Conservation (phyloP, 176 grass and related monocot genomes). For the Aegilops speltoides region DNA sequence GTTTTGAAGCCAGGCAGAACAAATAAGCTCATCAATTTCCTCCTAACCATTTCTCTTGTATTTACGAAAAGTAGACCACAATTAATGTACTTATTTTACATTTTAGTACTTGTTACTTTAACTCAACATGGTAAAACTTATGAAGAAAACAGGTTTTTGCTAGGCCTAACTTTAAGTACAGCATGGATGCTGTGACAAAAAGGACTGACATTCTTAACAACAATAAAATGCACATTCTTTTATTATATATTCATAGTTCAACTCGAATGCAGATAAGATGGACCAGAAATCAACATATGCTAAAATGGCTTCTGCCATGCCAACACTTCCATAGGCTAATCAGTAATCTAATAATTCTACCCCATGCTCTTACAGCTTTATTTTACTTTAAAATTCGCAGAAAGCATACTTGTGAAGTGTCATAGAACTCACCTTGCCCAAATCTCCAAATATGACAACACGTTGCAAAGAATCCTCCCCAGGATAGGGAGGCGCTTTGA, state of each 20-base stretch:
- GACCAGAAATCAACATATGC: neutral
- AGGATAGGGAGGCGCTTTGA: slow-evolving; percentile 83
- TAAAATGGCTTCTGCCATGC: neutral
- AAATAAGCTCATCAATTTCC: neutral
- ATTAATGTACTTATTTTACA: neutral
- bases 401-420: neutral
- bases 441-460: slow-evolving; percentile 85
- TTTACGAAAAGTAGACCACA: neutral
- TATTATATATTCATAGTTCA: neutral
- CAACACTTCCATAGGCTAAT: neutral
- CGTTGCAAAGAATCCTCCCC: slow-evolving; percentile 83
- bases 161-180: neutral
- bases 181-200: neutral
- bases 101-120: neutral
- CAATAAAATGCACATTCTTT: slow-evolving; percentile 3
- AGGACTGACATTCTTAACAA: neutral
- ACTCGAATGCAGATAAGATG: neutral
- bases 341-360: neutral
- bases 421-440: slow-evolving; percentile 64
- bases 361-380: neutral
- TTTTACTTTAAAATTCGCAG: neutral
- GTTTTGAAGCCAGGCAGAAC: slow-evolving; percentile 15
- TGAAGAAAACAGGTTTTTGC: neutral
- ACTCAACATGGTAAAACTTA: slow-evolving; percentile 22
- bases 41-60: neutral